These are phyloP conservation scores for Linum trigynum DNA, from an alignment of 345 rosid species.

Conservation along the genomic window DNA sequence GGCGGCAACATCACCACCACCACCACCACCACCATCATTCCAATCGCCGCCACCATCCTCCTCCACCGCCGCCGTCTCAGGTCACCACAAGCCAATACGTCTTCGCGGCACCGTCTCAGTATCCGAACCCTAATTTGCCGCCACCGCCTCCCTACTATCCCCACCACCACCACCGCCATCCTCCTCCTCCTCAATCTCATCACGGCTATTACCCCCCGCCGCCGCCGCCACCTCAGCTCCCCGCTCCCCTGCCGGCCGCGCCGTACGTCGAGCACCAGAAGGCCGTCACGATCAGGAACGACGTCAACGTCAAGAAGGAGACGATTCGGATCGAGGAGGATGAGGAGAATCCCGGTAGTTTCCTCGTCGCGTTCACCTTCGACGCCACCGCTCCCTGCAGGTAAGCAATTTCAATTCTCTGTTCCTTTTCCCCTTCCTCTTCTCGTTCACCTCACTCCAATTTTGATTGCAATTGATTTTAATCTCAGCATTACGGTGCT, in stretches of 20 bases:
- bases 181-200: slow-evolving; percentile 42
- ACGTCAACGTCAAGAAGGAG: slow-evolving; percentile 80
- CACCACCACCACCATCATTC: neutral
- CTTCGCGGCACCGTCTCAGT: slow-evolving; percentile 35
- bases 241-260: slow-evolving; percentile 27
- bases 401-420: slow-evolving; percentile 17
- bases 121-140: slow-evolving; percentile 25
- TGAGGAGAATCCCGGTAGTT: slow-evolving; percentile 46
- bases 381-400: slow-evolving; percentile 83
- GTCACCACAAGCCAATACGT: slow-evolving; percentile 27
- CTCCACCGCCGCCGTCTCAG: slow-evolving; percentile 15
- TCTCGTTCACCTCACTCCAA: neutral
- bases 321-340: slow-evolving; percentile 53
- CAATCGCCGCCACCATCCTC: slow-evolving; percentile 10
- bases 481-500: slow-evolving; percentile 51
- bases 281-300: slow-evolving; percentile 66
- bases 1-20: neutral
- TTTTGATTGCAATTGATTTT: neutral
- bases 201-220: slow-evolving; percentile 43
- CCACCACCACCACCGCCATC: slow-evolving; percentile 36
- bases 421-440: neutral
- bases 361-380: slow-evolving; percentile 69
- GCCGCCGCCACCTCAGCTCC: slow-evolving; percentile 36
- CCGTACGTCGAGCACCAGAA: slow-evolving; percentile 77
- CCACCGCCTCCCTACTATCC: slow-evolving; percentile 33